phyloP scores from a whole-genome alignment of 2,329 filamentous ascomycete species.

The Aureobasidium sp. region DNA sequence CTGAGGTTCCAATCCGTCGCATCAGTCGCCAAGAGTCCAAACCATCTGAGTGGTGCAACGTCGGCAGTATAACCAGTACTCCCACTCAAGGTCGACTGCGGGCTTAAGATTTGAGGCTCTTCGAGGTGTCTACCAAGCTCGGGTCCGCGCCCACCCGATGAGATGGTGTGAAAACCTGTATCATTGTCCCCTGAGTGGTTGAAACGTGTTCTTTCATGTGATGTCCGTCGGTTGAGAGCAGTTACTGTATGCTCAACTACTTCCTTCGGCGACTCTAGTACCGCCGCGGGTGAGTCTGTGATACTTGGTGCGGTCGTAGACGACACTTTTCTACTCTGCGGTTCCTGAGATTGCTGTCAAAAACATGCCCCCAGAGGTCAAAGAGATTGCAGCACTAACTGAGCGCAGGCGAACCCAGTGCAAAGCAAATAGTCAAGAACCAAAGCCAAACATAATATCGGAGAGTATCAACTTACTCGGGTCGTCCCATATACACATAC shows the following conservation, averaged over 20 bases:
- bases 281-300: no score
- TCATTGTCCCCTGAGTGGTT: not conserved
- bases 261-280: no score
- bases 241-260: no score
- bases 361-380: no score
- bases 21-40: slow-evolving; percentile 42
- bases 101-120: slow-evolving; percentile 11
- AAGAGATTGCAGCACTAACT: no score
- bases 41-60: slow-evolving; percentile 43
- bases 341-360: no score
- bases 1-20: slow-evolving; percentile 26
- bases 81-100: slow-evolving; percentile 19
- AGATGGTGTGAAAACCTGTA: not conserved
- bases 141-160: not conserved
- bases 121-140: not conserved
- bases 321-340: no score
- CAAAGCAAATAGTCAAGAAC: not conserved
- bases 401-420: no score
- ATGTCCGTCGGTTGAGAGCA: no score
- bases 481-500: slow-evolving; percentile 31
- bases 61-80: slow-evolving; percentile 35
- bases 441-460: not conserved
- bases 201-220: no score
- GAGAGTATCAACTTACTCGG: not conserved
- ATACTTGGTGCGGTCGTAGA: no score